phyloP scores from a whole-genome alignment of 257 asterid species.

The Ilex aquifolium region DNA sequence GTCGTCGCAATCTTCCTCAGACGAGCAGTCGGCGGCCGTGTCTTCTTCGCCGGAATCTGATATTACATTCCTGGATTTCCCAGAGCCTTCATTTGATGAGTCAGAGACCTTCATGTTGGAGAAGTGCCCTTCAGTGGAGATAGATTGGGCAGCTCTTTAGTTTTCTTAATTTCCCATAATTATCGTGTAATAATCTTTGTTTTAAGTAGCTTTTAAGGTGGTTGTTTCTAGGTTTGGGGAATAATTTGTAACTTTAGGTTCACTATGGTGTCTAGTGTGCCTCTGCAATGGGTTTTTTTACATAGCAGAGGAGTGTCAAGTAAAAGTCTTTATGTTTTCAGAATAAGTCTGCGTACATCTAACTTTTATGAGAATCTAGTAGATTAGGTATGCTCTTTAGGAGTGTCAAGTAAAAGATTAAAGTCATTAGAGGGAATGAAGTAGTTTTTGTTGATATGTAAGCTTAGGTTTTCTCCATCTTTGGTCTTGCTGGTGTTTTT shows the following conservation, averaged over 20 bases:
- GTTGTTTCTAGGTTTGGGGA: neutral
- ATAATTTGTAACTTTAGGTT: constrained; percentile 2
- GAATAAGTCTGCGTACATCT: no score
- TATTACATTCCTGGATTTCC: constrained; percentile 32
- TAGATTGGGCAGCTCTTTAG: constrained; percentile 78
- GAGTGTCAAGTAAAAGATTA: no score
- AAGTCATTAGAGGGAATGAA: neutral
- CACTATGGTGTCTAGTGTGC: constrained; percentile 16
- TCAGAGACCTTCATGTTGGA: constrained; percentile 40
- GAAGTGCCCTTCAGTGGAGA: constrained; percentile 84
- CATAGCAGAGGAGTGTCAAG: constrained; percentile 50
- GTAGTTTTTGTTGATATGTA: constrained; percentile 16
- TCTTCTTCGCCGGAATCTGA: constrained; percentile 54
- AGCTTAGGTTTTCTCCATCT: constrained; percentile 14
- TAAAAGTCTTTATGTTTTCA: neutral
- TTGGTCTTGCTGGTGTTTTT: constrained; percentile 57
- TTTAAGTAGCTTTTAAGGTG: neutral
- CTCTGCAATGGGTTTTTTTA: constrained; percentile 76
- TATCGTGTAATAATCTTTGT: neutral
- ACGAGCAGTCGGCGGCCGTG: constrained; percentile 23
- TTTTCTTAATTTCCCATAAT: neutral
- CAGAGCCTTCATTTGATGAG: constrained; percentile 39
- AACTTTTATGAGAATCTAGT: no score
- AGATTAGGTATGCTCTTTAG: no score
- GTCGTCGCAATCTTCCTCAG: constrained; percentile 1